A percentile compares a stretch with the other conserved stretches of the same genome.
phyloP scores from a whole-genome alignment of 495 filamentous ascomycete genomes.

The Penicillium subrubescens region DNA sequence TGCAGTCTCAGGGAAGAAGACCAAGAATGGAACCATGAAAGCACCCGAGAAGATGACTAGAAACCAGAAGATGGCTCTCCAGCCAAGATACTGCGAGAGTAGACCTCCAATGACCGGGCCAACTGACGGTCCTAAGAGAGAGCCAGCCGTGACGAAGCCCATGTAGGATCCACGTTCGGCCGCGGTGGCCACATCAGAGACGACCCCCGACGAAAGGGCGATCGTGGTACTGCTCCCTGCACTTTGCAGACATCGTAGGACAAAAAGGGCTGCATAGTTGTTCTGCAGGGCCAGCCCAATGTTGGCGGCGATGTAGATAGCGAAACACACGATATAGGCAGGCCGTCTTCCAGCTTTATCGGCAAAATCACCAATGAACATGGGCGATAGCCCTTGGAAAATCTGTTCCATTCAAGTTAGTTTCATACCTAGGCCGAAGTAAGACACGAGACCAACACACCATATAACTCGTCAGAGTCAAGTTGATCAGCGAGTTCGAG shows the following conservation, averaged over 20 bases:
- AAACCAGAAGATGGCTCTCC: slow-evolving; percentile 77
- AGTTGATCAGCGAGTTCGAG: slow-evolving; percentile 63
- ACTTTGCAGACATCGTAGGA: slow-evolving; percentile 52
- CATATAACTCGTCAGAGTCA: slow-evolving; percentile 71
- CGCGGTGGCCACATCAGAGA: slow-evolving; percentile 44
- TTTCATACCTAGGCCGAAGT: neutral
- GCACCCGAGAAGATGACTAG: slow-evolving; percentile 60
- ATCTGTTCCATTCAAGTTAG: slow-evolving; percentile 33
- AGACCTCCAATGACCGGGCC: slow-evolving; percentile 69
- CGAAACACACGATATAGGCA: slow-evolving; percentile 48
- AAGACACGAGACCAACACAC: slow-evolving; percentile 13
- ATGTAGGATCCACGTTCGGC: slow-evolving; percentile 51
- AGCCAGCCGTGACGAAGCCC: slow-evolving; percentile 38
- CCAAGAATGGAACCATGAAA: slow-evolving; percentile 32
- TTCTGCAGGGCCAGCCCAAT: slow-evolving; percentile 52
- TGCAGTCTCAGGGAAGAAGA: slow-evolving; percentile 49
- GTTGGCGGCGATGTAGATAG: slow-evolving; percentile 51
- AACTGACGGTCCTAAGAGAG: slow-evolving; percentile 50
- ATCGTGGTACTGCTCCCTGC: slow-evolving; percentile 51
- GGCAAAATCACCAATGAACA: slow-evolving; percentile 51
- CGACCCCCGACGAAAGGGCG: slow-evolving; percentile 44
- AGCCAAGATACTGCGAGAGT: slow-evolving; percentile 65
- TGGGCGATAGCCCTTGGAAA: slow-evolving; percentile 53
- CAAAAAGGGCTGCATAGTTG: slow-evolving; percentile 49
- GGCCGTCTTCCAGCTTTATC: slow-evolving; percentile 52